These are phyloP conservation scores for Colletotrichum sp. DNA, from an alignment of 2,329 filamentous ascomycete species.

Conservation along the genomic window DNA sequence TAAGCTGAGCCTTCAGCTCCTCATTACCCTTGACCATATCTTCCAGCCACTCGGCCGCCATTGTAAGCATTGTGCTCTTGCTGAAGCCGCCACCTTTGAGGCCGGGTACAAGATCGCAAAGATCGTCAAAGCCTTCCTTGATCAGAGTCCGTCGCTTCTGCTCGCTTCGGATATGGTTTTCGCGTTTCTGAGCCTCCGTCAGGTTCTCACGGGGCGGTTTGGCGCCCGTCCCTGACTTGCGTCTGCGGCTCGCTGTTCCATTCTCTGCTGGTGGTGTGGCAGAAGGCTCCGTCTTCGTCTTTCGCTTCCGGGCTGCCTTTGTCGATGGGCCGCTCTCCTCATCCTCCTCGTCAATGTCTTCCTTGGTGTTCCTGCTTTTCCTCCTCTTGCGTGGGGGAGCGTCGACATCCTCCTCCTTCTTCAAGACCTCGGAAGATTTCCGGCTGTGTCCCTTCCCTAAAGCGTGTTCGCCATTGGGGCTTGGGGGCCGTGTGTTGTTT, in stretches of 20 bases:
- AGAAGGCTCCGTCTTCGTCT: constrained; percentile 48
- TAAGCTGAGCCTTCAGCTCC: constrained; percentile 58
- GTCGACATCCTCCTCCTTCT: constrained; percentile 42
- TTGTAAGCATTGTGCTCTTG: constrained; percentile 80
- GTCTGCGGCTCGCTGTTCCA: constrained; percentile 47
- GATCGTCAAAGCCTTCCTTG: constrained; percentile 80
- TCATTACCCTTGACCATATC: constrained; percentile 74
- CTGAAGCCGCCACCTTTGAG: constrained; percentile 78
- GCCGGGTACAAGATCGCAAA: constrained; percentile 78
- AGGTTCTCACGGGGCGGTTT: constrained; percentile 73
- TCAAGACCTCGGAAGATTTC: constrained; percentile 28
- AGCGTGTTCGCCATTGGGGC: constrained; percentile 44
- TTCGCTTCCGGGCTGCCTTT: constrained; percentile 49
- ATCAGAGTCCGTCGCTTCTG: constrained; percentile 86
- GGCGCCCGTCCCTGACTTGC: constrained; percentile 50
- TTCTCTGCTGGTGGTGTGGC: constrained; percentile 38
- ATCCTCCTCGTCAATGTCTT: constrained; percentile 43
- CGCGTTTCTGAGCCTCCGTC: constrained; percentile 79
- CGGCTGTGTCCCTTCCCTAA: constrained; percentile 25
- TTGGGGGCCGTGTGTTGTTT: constrained; percentile 64
- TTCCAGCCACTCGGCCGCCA: constrained; percentile 81
- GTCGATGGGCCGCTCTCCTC: constrained; percentile 38
- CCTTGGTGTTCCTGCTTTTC: constrained; percentile 57
- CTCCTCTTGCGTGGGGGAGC: constrained; percentile 56
- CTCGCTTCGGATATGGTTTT: constrained; percentile 87